phyloP scores from a whole-genome alignment of 495 filamentous ascomycete genomes.

The Neurospora africana region DNA sequence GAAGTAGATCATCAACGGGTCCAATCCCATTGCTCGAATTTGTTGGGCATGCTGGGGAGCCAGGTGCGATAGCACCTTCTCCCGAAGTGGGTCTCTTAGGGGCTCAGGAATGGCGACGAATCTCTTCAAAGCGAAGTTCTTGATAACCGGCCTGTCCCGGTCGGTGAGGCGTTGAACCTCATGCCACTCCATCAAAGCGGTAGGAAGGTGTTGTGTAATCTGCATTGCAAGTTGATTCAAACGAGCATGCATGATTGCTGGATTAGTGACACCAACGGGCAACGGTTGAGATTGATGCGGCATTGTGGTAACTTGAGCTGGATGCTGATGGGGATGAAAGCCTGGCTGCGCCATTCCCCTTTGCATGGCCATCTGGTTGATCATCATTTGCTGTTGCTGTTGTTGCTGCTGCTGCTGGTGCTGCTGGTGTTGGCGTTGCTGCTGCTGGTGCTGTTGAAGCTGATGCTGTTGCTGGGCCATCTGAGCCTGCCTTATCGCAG shows the following conservation, averaged over 20 bases:
- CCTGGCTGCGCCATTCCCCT: slow-evolving; percentile 30
- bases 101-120: slow-evolving; percentile 19
- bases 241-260: slow-evolving; percentile 16
- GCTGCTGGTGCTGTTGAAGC: slow-evolving; percentile 15
- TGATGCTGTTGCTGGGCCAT: slow-evolving; percentile 20
- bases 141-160: slow-evolving; percentile 20
- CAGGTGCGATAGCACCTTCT: slow-evolving; percentile 15
- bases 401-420: slow-evolving; percentile 20
- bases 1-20: slow-evolving; percentile 31
- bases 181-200: background rate
- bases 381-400: slow-evolving; percentile 29
- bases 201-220: background rate
- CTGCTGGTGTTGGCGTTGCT: slow-evolving; percentile 11
- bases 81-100: slow-evolving; percentile 23
- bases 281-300: slow-evolving; percentile 27
- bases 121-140: slow-evolving; percentile 17
- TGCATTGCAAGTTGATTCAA: background rate
- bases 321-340: slow-evolving; percentile 40
- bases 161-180: slow-evolving; percentile 7
- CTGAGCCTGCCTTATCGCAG: slow-evolving; percentile 34
- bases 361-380: slow-evolving; percentile 31
- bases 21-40: slow-evolving; percentile 23
- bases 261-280: slow-evolving; percentile 25
- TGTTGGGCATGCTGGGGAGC: slow-evolving; percentile 19
- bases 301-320: slow-evolving; percentile 36